Conservation (phyloP, 129 eudicot species). For the Arctium minus region DNA sequence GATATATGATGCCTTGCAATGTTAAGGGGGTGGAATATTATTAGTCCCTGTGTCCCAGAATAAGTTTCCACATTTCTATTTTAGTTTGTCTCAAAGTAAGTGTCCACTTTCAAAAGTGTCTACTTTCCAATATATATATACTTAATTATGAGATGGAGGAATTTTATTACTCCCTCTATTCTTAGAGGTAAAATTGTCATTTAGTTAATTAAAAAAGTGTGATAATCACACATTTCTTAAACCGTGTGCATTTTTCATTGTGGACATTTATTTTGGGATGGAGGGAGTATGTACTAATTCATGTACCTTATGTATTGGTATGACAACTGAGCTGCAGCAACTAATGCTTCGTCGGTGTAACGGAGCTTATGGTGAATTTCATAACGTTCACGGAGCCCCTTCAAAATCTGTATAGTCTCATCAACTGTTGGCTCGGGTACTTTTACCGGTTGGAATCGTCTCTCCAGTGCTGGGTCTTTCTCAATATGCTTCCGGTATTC, state of each 20-base stretch:
- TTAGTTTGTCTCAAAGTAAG: no score
- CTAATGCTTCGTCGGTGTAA: conserved; percentile 82
- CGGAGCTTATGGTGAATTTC: conserved; percentile 96
- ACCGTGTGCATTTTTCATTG: no score
- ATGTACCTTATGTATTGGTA: conserved; percentile 79
- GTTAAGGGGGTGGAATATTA: neutral
- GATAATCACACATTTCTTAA: no score
- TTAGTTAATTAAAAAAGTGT: neutral
- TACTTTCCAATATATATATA: no score
- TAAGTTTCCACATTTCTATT: no score
- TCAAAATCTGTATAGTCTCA: conserved; percentile 74
- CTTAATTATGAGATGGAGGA: no score
- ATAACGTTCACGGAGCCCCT: conserved; percentile 83
- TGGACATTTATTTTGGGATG: no score
- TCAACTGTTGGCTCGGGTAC: conserved; percentile 94
- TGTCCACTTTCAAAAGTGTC: no score
- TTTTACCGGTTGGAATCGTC: conserved; percentile 89
- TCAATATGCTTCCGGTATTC: conserved; percentile 91
- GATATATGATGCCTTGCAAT: neutral
- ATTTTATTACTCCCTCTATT: neutral
- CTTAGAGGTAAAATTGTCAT: neutral
- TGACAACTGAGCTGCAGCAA: conserved; percentile 77
- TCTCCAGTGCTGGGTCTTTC: conserved; percentile 87
- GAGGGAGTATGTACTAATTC: neutral
- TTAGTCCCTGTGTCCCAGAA: no score